Evolutionary conservation across 1,284 basidiomycete species (phyloP), one percentile per base, ranked within the genome.

Genomic region (Wolfiporia cocos): DNA sequence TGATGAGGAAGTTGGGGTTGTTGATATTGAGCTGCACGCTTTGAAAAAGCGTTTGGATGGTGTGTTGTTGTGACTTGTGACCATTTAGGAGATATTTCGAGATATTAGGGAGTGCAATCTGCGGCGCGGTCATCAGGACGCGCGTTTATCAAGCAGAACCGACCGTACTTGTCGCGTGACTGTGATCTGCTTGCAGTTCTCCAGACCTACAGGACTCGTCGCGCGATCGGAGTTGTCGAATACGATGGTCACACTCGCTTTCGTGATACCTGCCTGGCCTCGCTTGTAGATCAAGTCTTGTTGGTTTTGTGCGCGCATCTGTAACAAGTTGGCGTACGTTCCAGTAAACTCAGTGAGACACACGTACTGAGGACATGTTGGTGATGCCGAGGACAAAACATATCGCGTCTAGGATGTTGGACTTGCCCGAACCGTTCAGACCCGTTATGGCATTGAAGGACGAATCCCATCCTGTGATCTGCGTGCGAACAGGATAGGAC

Each of bases 1-100:
- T 99, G 65, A 99, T 99, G 48, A 99, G 76, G 68, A 99, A 99
- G 62, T 99, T 99, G 35, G 96, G 96, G 64, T 98, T 99, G 69
- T 99, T 99, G 76, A 99, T 99, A 65, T 99, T 99, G 55, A 99
- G 81, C 65, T 98, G 94, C 0, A 99, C 93, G 29, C 90, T 88
- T 63, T 99, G 96, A 59, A 99, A 99, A 30, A 99, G 74, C 37
- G 86, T 91, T 57, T 97, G 95, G 2, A 99, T 81, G 0, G 74
- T 75, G 49, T 92, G 82, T 51, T 97, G 92, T 5, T 86, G 85
- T 2, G 92, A 78, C 59, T 95, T 96, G 71, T 98, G 96, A 0
- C 96, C 96, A 57, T 98, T 99, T 43, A 99, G 70, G 10, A 99
- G 80, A 65, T 97, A 99, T 57, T 99, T 99, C n/a, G 91, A 89